Percentiles rank a stretch among this genome's conserved stretches.
These are phyloP conservation scores for Byssothecium circinans DNA, from an alignment of 2,329 filamentous ascomycete genomes.

Conservation along the genomic window DNA sequence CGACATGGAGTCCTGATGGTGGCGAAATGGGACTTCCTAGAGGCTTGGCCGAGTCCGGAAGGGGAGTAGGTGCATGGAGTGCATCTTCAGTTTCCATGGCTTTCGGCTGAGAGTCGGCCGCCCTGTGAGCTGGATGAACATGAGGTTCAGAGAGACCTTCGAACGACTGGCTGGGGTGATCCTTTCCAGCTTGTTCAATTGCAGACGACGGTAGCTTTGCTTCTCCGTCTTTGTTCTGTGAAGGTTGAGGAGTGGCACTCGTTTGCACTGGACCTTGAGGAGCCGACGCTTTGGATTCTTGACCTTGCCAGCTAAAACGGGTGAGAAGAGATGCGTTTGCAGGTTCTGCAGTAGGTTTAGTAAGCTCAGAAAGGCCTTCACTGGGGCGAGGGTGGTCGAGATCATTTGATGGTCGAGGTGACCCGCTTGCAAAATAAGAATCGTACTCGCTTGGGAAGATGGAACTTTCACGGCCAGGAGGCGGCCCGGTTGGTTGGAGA, in stretches of 20 bases:
- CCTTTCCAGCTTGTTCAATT: slow-evolving; percentile 19
- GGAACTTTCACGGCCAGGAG: slow-evolving; percentile 58
- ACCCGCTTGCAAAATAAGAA: slow-evolving; percentile 62
- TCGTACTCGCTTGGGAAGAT: slow-evolving; percentile 69
- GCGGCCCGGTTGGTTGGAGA: slow-evolving; percentile 26
- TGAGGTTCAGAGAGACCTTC: slow-evolving; percentile 26
- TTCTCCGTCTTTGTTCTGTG: slow-evolving; percentile 10
- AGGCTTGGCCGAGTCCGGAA: slow-evolving; percentile 16
- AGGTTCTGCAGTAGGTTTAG: slow-evolving; percentile 13
- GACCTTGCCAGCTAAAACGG: slow-evolving; percentile 39
- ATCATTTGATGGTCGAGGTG: slow-evolving; percentile 37
- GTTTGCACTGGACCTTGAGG: slow-evolving; percentile 14
- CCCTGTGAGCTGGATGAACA: slow-evolving; percentile 31
- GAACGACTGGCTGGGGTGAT: slow-evolving; percentile 19
- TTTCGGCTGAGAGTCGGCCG: slow-evolving; percentile 23
- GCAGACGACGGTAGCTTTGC: slow-evolving; percentile 13
- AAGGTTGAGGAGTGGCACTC: slow-evolving; percentile 13
- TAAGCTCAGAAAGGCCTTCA: slow-evolving; percentile 14
- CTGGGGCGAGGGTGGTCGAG: slow-evolving; percentile 13
- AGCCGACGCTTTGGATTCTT: slow-evolving; percentile 12
- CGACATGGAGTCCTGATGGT: slow-evolving; percentile 45
- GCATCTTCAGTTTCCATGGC: slow-evolving; percentile 19
- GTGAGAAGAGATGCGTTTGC: slow-evolving; percentile 21
- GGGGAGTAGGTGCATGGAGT: slow-evolving; percentile 16
- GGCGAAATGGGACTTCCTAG: slow-evolving; percentile 25